These are phyloP conservation scores for Hypseocharis bilobata DNA, from an alignment of 441 rosid genomes.

Conservation along the genomic window DNA sequence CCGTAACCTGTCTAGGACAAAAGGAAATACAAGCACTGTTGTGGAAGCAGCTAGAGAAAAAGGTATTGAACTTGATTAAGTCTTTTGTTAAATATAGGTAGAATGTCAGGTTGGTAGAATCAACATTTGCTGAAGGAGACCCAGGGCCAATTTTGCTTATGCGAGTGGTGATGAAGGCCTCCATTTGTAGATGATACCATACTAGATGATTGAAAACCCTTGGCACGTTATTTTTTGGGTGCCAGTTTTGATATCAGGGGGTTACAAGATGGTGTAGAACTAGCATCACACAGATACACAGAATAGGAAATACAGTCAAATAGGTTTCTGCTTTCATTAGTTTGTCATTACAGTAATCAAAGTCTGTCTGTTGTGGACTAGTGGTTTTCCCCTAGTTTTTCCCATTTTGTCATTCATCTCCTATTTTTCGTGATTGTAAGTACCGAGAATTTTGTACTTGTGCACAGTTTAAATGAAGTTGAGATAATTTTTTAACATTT, in stretches of 20 bases:
- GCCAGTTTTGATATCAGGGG: slow-evolving; percentile 12
- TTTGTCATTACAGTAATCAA: not conserved
- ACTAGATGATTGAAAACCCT: not conserved
- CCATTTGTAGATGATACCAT: slow-evolving; percentile 9
- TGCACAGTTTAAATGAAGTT: slow-evolving; percentile 4
- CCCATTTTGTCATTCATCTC: not conserved
- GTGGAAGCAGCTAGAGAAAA: slow-evolving; percentile 50
- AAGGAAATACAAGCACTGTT: slow-evolving; percentile 27
- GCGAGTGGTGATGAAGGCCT: not conserved
- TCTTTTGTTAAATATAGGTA: slow-evolving; percentile 4
- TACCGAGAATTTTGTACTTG: slow-evolving; percentile 7
- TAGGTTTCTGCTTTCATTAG: slow-evolving; percentile 16
- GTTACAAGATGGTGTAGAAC: slow-evolving; percentile 11
- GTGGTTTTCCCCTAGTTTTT: not conserved
- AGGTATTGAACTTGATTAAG: slow-evolving; percentile 43
- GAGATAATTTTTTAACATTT: not conserved
- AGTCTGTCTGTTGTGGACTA: not conserved
- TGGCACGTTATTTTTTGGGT: slow-evolving; percentile 2
- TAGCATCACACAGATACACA: slow-evolving; percentile 21
- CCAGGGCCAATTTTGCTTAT: slow-evolving; percentile 15
- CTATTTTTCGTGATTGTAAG: slow-evolving; percentile 13
- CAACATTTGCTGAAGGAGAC: not conserved
- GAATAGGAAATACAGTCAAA: slow-evolving; percentile 18
- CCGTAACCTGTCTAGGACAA: slow-evolving; percentile 22
- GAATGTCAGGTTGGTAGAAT: slow-evolving; percentile 20